Conservation (phyloP, 2,329 filamentous ascomycete genomes). For the Coniochaeta sp. region DNA sequence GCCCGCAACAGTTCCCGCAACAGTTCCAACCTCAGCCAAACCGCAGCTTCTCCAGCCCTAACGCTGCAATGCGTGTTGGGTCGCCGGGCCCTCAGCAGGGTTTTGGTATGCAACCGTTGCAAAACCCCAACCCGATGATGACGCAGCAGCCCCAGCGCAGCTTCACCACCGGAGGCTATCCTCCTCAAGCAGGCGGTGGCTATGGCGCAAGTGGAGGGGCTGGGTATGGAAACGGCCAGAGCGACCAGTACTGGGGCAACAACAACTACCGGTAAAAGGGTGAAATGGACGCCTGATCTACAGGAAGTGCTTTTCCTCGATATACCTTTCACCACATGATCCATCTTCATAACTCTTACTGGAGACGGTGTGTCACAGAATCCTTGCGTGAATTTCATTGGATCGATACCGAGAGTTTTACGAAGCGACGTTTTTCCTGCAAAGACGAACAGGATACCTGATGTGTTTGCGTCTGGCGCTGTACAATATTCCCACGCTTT, state of each 20-base stretch:
- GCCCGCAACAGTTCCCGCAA: slow-evolving; percentile 10
- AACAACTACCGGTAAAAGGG: slow-evolving; percentile 5
- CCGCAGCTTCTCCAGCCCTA: slow-evolving; percentile 20
- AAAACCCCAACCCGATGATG: slow-evolving; percentile 15
- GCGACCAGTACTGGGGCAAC: slow-evolving; percentile 7
- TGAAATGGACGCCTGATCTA: neutral
- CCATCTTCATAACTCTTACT: neutral
- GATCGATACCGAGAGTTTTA: neutral
- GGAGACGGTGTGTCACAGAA: neutral
- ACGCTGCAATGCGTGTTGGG: slow-evolving; percentile 16
- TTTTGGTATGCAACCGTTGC: slow-evolving; percentile 13
- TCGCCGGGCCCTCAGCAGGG: slow-evolving; percentile 17
- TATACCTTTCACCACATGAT: neutral
- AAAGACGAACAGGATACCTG: neutral
- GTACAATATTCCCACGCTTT: neutral
- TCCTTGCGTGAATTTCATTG: neutral
- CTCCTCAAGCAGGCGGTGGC: neutral
- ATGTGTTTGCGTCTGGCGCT: neutral
- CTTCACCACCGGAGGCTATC: slow-evolving; percentile 13
- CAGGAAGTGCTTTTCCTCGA: neutral
- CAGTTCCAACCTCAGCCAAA: slow-evolving; percentile 11
- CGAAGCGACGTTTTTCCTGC: neutral
- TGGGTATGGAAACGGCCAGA: neutral
- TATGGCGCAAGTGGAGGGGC: slow-evolving; percentile 1
- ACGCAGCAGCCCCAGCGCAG: slow-evolving; percentile 16